Base-by-base conservation (phyloP, 2,329 filamentous ascomycete species). In the Septoria linicola region DNA sequence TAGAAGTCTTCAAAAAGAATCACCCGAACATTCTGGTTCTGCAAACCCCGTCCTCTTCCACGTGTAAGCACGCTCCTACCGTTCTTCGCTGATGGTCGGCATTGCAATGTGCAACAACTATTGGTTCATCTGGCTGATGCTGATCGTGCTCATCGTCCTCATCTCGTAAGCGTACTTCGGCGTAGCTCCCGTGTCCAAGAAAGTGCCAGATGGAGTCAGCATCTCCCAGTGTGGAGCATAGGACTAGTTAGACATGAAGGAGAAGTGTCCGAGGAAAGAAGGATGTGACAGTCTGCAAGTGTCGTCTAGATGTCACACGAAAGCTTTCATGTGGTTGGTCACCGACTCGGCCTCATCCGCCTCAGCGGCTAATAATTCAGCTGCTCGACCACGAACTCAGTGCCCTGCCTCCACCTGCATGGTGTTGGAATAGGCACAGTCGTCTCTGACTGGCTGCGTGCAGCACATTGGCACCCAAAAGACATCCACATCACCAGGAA, bases 51-150 rank as follows among this genome's bases (percentile, higher is more conserved):
- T 32, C 16, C 14, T 20, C 5, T 35, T 23, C 47, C 47, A 50
- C 47, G 40, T 50, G 47, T 25, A 35, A 27, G 31, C 47, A 50
- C 32, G 40, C 37, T 50, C 40, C 41, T 20, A 21, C 41, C 41
- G 27, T 44, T 44, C 41, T 44, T 30, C 14, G 23, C 40, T 31
- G 13, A 27, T 27, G 40, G 23, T 42, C 23, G 23, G 40, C 40
- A 42, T 27, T 34, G 27, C 30, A 14, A 11, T n/a, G 2, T 21
- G 16, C 13, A 17, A 32, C 41, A 19, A 30, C 30, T 16, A 44
- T 21, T 44, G 41, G 41, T 27, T 27, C 23, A 5, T 16, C 41
- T 10, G 27, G 17, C 14, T 7, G 30, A 1, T 34, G 16, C 41
- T 44, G 11, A 23, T 21, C 17, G 25, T 35, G 13, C 41, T 27